Conservation (phyloP, 768 basidiomycete genomes). For the Kwoniella dendrophila region DNA sequence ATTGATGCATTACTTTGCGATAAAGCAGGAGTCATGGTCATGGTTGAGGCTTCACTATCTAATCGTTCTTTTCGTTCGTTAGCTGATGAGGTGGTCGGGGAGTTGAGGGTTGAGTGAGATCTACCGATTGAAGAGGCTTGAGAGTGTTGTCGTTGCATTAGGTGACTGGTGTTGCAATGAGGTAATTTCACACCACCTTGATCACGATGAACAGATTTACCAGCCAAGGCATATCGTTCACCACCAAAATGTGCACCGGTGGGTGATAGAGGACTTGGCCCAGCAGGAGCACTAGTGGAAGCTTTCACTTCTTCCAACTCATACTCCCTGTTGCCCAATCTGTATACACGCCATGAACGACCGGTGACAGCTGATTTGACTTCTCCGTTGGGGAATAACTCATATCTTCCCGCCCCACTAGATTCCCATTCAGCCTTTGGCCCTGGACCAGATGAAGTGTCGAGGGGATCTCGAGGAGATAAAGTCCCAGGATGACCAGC, state of each 20-base stretch:
- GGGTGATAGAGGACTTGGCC: not conserved
- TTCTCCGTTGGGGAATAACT: constrained; percentile 44
- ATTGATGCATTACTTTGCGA: constrained; percentile 26
- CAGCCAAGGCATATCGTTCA: constrained; percentile 36
- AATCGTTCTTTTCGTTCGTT: constrained; percentile 18
- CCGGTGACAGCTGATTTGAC: constrained; percentile 42
- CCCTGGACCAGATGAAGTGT: constrained; percentile 5
- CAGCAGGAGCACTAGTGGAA: not conserved
- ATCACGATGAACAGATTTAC: constrained; percentile 44
- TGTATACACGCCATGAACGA: constrained; percentile 39
- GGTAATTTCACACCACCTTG: constrained; percentile 49
- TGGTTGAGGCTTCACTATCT: constrained; percentile 28
- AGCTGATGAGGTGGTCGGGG: not conserved
- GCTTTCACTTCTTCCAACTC: constrained; percentile 36
- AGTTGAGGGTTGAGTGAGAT: constrained; percentile 5
- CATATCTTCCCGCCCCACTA: constrained; percentile 49
- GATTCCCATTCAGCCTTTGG: constrained; percentile 50
- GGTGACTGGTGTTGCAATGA: constrained; percentile 1
- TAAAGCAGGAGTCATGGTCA: constrained; percentile 21
- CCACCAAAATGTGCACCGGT: constrained; percentile 1
- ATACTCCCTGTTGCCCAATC: constrained; percentile 42
- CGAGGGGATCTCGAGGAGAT: constrained; percentile 28
- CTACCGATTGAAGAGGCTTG: not conserved
- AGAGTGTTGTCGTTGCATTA: not conserved
- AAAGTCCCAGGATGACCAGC: not conserved